These are phyloP conservation scores for Psilocybe cubensis DNA, from an alignment of 768 basidiomycete genomes.

Conservation along the genomic window DNA sequence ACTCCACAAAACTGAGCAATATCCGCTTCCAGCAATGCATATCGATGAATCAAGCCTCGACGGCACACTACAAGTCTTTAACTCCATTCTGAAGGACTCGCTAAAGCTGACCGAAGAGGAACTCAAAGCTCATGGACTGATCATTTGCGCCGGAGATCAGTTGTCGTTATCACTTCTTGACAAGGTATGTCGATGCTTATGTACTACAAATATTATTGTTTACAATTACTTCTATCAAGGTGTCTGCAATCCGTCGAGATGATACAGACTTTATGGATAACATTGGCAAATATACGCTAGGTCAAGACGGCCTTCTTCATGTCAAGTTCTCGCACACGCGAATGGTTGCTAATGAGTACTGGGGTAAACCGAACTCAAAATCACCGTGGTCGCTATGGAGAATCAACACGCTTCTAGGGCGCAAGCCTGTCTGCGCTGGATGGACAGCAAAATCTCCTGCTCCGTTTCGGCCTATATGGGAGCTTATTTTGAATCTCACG, in stretches of 20 bases:
- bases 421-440: conserved; percentile 13
- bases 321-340: conserved; percentile 25
- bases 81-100: conserved; percentile 7
- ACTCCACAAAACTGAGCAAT: conserved; percentile 21
- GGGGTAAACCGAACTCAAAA: conserved; percentile 28
- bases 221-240: conserved; percentile 7
- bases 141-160: conserved; percentile 22
- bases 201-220: neutral
- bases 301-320: conserved; percentile 28
- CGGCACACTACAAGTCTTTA: conserved; percentile 16
- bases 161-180: conserved; percentile 14
- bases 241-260: conserved; percentile 21
- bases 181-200: conserved; percentile 9
- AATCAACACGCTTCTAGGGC: conserved; percentile 16
- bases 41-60: conserved; percentile 22
- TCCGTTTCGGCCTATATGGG: conserved; percentile 14
- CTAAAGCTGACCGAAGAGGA: conserved; percentile 15
- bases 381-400: conserved; percentile 22
- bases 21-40: conserved; percentile 20
- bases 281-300: conserved; percentile 16
- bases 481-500: conserved; percentile 19
- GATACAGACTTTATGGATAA: conserved; percentile 20
- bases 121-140: conserved; percentile 14
- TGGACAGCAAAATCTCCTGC: conserved; percentile 18
- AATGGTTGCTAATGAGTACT: conserved; percentile 27